Base-by-base conservation (phyloP, 345 rosid genomes). In the Citrus trifoliata region DNA sequence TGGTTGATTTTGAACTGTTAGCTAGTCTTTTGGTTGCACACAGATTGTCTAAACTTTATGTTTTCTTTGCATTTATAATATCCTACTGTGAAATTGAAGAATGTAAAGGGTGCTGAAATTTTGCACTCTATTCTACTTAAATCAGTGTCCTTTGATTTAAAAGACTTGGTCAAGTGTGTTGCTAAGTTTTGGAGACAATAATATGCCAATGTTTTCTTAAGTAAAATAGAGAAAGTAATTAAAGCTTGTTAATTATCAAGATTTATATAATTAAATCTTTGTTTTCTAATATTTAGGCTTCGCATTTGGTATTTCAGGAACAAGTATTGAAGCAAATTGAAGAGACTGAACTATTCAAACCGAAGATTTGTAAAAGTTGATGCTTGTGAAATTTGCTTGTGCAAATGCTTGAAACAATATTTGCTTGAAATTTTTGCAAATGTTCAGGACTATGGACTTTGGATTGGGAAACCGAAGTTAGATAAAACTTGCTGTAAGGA, bases 281-380 rank as follows among this genome's bases (percentile, higher is more conserved):
- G 9, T 2, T 40, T 40, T 40, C 12, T 9, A 10, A 40, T 40
- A 40, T 40, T 40, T 40, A 9, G 12, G 46, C 46, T 40, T 40
- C 2, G 3, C 4, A 6, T 48, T 70, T 38, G 71, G 46, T 27
- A 25, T 40, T 81, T 32, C 78, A 77, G 75, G 74, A 81, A 60
- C 78, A 81, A 61, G 62, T 77, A 66, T 59, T 77, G 66, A 76
- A 77, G 59, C 83, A 81, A 72, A 56, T 72, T 42, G 60, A 63
- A 42, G 74, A 72, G 7, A 80, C 76, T 46, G 73, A 74, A 71
- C 68, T 84, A 10, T 81, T 75, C 78, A 78, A 81, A n/a, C 76
- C 7, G 38, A 6, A 35, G 38, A 35, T 35, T 35, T 35, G 6
- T 35, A 35, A 7, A 32, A 75, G 28, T 76, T 80, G 48, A 61